Evolutionary conservation across 2,329 filamentous ascomycete genomes (phyloP), one percentile per base, ranked within the genome.

Genomic region (Aureobasidium pullulans): DNA sequence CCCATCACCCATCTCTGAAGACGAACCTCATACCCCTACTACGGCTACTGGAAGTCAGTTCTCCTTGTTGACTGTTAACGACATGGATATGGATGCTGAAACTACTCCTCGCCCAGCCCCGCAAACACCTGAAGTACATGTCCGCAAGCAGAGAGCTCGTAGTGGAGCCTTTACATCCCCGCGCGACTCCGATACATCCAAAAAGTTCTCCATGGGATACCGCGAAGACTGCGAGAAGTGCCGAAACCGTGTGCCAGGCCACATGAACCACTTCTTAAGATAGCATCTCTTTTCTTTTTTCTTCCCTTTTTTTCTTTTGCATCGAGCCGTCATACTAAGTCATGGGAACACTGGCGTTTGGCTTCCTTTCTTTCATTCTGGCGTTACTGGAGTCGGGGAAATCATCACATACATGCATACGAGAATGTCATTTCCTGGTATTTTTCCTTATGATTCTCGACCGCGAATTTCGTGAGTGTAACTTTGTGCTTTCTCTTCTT

Each of bases 191-290:
- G 54, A 57, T n/a, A n/a, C 53, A 16, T 54, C 62, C 43, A 63
- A 61, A 49, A 59, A 48, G 49, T 62, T 63, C 23, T 59, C 73
- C 62, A 78, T 80, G 73, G 77, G 77, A 13, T 80, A 75, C 62
- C 68, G 77, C 31, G 72, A 77, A 10, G 77, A 80, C 62, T 80
- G 77, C 63, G 75, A 78, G 48, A 79, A 79, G 66, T 80, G 77
- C 63, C 69, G 71, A 57, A 67, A 71, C 62, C 67, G 72, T 57
- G 74, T 79, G n/a, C 77, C 77, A 1, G 77, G 77, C 0, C 77
- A 80, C 60, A 78, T 78, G 69, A 76, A 76, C 59, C 77, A 79
- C 63, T 78, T 78, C 61, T 61, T 76, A 16, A 64, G 58, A 31
- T 56, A 56, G 52, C 39, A 34, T 28, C n/a, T 34, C 8, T 44